Evolutionary conservation across 2,329 filamentous ascomycete species (phyloP), one percentile per base, ranked within the genome.

Genomic region (Fusarium euwallaceae): DNA sequence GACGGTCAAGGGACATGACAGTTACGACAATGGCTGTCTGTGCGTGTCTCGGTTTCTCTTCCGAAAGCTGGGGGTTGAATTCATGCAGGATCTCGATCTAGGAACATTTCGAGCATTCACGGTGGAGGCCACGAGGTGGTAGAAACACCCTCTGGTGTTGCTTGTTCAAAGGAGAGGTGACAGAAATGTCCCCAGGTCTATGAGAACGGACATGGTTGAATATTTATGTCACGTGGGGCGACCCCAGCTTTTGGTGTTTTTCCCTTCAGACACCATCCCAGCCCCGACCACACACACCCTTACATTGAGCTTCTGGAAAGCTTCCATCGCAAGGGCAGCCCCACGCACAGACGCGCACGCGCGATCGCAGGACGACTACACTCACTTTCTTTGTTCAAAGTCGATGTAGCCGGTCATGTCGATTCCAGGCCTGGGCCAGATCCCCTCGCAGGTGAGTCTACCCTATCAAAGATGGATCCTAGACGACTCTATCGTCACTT

Each of bases 371-470:
- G 62, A 64, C 63, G 36, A 60, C 56, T 60, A 58, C 17, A 59
- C 36, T 63, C 43, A 58, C 45, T 64, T 69, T 36, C 41, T 27
- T 55, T 63, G 64, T 61, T 61, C 72, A 67, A 75, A 75, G 73
- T 81, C 75, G 64, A 83, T 83, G 82, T 82, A 82, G 80, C 70
- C 69, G 68, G 75, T 61, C 76, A 94, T 94, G 92, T 94, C 92
- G 78, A 92, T 94, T 81, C 92, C 92, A 76, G 92, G 92, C 78
- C 84, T 94, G 82, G 92, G 92, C 77, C 90, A 94, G 80, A 90
- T 92, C 64, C 89, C 90, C 70, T 86, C 88, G 71, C 86, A 90
- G 79, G 91, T 91, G 83, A 83, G 84, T 17, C 6, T 24, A 2
- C 48, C 12, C 27, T 11, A 2, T 55, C 14, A 68, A 45, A 20